Evolutionary conservation across 108 stramenopile species (phyloP), one percentile per base, ranked within the genome.

Genomic region (Skeletonema menzelii): DNA sequence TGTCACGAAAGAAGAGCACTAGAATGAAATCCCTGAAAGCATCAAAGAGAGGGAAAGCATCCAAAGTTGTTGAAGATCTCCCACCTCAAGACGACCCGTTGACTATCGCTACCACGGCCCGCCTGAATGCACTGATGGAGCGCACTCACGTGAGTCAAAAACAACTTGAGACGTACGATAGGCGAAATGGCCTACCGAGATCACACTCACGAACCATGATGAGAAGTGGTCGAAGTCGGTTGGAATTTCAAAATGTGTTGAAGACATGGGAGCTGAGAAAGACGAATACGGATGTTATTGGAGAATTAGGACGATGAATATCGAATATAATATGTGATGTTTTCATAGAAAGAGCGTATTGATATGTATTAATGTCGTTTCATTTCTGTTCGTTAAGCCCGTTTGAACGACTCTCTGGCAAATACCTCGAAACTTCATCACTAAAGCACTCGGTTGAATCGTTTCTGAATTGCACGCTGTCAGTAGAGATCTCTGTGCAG

Each of bases 141-240:
- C 27, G 66, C 24, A 75, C 74, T n/a, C 66, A 62, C 42, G 14
- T 35, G n/a, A 61, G 66, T 37, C 74, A 75, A 34, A 75, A 67
- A 37, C 42, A 60, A 44, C 59, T 75, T 60, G 65, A 75, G 19
- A 12, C n/a, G 2, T 63, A 38, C 26, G 26, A 62, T 19, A 47
- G 20, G 46, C 49, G 24, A 8, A 53, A 53, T 53, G 49, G 49
- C n/a, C 22, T 53, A 22, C 49, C 49, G 17, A 53, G 49, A 53
- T 53, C 49, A 53, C 49, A 53, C 8, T 5, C 49, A 1, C 49
- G 24, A 22, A 53, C 49, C 22, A 53, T 53, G 49, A 0, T 53
- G 3, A 22, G n/a, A 8, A 53, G 49, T 53, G 24, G 22, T 53
- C 49, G 49, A 53, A 53, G 49, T 53, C 49, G 49, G 5, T n/a